Base-by-base conservation (phyloP, 345 rosid species). In the Euclidium syriacum region DNA sequence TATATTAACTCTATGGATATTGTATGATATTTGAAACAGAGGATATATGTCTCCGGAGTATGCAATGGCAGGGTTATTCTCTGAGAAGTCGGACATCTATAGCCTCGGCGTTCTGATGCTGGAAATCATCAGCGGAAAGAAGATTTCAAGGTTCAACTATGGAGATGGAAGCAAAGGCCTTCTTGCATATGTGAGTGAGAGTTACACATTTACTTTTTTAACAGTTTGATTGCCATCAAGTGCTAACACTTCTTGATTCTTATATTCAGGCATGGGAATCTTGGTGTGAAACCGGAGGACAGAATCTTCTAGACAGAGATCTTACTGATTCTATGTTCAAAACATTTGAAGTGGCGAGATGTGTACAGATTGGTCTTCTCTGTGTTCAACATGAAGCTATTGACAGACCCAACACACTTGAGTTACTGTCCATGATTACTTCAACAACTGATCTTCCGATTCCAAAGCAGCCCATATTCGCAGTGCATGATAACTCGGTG, bases 41-140 rank as follows among this genome's bases (percentile, higher is more conserved):
- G 71, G 71, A 35, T 67, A 73, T 52, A 76, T 78, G 83, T 61
- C 83, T 51, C 81, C 77, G 5, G 86, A 82, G 67, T 82, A 82
- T 30, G 78, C 78, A 0, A 54, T 71, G 34, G 73, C 75, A 20
- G 81, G 84, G 3, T 63, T 52, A 7, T 82, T 75, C 69, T 77
- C 79, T 0, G 72, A 73, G 41, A 79, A 82, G 46, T 79, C 79
- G 0, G 81, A 79, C 34, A 66, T 81, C 0, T 74, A 74, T 19
- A 71, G 77, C 61, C 79, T 76, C 2, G 78, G 78, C 5, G 86
- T 79, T 17, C 7, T 76, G 62, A 42, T 74, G 35, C 12, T 62
- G 1, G 58, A 62, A 36, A 62, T 64, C 60, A 41, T 52, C 38
- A 50, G 48, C 3, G 58, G 58, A 1, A 64, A 52, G 3, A 10